Evolutionary conservation across 1,284 basidiomycete species (phyloP).

Genomic region (Neolentinus lepideus): DNA sequence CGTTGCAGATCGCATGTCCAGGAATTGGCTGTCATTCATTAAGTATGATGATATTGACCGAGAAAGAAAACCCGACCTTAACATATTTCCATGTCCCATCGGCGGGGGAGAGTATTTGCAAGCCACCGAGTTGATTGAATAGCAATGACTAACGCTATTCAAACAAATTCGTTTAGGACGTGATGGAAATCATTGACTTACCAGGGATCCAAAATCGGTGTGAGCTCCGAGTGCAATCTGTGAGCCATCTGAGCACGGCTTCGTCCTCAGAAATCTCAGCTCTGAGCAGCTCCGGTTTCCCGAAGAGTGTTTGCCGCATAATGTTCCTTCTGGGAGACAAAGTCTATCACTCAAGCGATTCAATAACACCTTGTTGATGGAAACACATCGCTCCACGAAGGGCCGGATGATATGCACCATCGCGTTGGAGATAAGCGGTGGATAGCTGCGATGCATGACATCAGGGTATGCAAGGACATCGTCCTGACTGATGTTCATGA

Average conservation of each 20-base stretch:
- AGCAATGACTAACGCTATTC: slow-evolving; percentile 17
- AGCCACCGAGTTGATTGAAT: slow-evolving; percentile 32
- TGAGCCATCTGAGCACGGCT: slow-evolving; percentile 14
- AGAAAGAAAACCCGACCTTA: slow-evolving; percentile 20
- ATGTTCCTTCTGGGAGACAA: too few species aligned
- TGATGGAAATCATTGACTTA: slow-evolving; percentile 5
- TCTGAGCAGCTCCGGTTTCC: slow-evolving; percentile 15
- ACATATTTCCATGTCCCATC: slow-evolving; percentile 32
- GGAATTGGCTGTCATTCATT: slow-evolving; percentile 40
- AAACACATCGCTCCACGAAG: slow-evolving; percentile 8
- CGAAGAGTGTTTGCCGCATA: slow-evolving; percentile 15
- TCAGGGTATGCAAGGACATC: slow-evolving; percentile 8
- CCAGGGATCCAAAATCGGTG: slow-evolving; percentile 30
- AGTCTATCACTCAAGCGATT: too few species aligned
- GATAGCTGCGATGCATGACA: slow-evolving; percentile 6
- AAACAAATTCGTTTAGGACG: neutral
- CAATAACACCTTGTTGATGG: slow-evolving; percentile 13
- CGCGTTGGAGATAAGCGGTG: slow-evolving; percentile 2
- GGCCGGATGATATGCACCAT: slow-evolving; percentile 9
- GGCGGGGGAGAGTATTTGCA: slow-evolving; percentile 31
- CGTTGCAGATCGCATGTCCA: slow-evolving; percentile 52
- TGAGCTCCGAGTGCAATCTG: slow-evolving; percentile 25
- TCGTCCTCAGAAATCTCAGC: slow-evolving; percentile 28
- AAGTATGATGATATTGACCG: slow-evolving; percentile 7
- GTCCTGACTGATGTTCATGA: slow-evolving; percentile 15